Evolutionary conservation across 352 stramenopile species (phyloP).

Genomic region (Phytophthora ramorum): DNA sequence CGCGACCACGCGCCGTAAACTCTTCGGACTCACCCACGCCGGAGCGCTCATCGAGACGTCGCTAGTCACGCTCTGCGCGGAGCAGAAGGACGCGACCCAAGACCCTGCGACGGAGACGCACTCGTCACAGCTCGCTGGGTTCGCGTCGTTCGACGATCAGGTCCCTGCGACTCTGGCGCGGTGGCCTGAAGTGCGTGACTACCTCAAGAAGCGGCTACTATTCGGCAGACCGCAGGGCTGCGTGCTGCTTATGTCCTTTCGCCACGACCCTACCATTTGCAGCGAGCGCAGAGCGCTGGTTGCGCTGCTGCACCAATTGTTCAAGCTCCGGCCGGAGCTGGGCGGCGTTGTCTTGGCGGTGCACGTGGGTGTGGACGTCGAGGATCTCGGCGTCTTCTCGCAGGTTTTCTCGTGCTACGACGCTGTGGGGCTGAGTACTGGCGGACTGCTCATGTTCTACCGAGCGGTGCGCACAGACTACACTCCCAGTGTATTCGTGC

Average conservation of each 20-base stretch:
- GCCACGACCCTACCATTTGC: constrained; percentile 35
- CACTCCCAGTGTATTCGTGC: constrained; percentile 44
- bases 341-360: constrained; percentile 63
- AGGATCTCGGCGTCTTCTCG: constrained; percentile 65
- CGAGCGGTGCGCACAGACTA: constrained; percentile 61
- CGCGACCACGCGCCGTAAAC: constrained; percentile 44
- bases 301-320: constrained; percentile 49
- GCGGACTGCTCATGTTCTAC: constrained; percentile 67
- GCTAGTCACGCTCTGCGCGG: constrained; percentile 55
- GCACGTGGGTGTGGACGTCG: constrained; percentile 55
- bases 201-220: constrained; percentile 64
- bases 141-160: constrained; percentile 72
- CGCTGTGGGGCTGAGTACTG: constrained; percentile 47
- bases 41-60: constrained; percentile 71
- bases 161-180: constrained; percentile 48
- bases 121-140: constrained; percentile 43
- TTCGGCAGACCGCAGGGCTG: constrained; percentile 60
- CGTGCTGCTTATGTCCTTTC: constrained; percentile 60
- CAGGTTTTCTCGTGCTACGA: constrained; percentile 69
- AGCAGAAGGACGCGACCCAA: constrained; percentile 6
- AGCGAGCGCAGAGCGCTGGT: constrained; percentile 36
- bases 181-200: constrained; percentile 70
- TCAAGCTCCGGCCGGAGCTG: constrained; percentile 41
- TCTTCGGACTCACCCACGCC: constrained; percentile 70
- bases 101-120: constrained; percentile 5